These are phyloP conservation scores for Solanum habrochaites DNA, from an alignment of 257 asterid species.

Conservation along the genomic window DNA sequence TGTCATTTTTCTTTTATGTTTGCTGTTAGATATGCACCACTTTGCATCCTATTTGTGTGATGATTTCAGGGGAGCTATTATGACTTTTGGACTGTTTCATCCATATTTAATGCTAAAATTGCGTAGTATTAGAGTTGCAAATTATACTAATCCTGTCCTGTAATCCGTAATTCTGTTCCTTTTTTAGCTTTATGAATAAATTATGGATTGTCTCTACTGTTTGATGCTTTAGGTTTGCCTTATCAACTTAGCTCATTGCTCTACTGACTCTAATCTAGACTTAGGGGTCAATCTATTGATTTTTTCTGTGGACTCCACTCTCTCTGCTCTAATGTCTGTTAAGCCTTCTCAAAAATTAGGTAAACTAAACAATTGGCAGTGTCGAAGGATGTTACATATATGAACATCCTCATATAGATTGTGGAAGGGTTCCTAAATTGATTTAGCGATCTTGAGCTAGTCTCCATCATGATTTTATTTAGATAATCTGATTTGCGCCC, in stretches of 20 bases:
- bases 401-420: not conserved
- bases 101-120: not conserved
- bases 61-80: not conserved
- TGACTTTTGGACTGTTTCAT: not conserved
- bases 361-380: not conserved
- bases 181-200: not conserved
- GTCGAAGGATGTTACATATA: not conserved
- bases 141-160: not conserved
- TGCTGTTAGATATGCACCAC: not conserved
- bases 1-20: not conserved
- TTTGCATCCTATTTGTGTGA: not conserved
- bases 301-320: not conserved
- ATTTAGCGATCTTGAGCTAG: not conserved
- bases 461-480: not conserved
- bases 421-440: not conserved
- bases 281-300: not conserved
- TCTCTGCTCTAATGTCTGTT: not conserved
- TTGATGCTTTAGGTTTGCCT: not conserved
- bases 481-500: not conserved
- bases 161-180: not conserved
- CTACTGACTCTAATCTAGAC: not conserved
- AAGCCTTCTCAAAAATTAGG: not conserved
- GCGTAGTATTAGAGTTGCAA: not conserved
- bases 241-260: not conserved
- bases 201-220: not conserved